phyloP scores from a whole-genome alignment of 2,329 filamentous ascomycete species.

The Neocatenulostroma microsporum region DNA sequence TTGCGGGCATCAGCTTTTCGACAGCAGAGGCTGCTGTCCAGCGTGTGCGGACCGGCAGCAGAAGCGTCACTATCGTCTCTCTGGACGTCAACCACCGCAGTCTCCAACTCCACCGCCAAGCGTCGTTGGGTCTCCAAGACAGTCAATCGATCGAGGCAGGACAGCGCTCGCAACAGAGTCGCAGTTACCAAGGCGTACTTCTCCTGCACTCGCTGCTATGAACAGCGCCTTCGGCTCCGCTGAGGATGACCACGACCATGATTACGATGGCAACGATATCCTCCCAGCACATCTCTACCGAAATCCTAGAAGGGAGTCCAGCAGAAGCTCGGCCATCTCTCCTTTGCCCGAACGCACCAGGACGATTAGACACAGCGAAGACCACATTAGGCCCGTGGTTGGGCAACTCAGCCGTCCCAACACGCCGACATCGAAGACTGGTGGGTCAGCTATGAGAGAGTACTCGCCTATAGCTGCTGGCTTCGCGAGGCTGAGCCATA shows the following conservation, averaged over 20 bases:
- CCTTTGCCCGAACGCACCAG: neutral
- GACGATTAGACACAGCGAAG: constrained; percentile 2
- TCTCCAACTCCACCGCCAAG: constrained; percentile 3
- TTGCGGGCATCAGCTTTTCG: constrained; percentile 6
- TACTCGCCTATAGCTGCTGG: constrained; percentile 13
- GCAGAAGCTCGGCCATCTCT: too few relatives aligned
- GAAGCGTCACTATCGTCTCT: neutral
- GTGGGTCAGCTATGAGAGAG: neutral
- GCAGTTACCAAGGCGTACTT: neutral
- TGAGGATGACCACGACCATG: neutral
- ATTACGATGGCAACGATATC: neutral
- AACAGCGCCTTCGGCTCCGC: constrained; percentile 1
- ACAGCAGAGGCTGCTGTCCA: constrained; percentile 6
- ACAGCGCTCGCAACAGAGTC: neutral
- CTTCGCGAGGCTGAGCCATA: constrained; percentile 8
- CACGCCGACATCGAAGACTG: neutral
- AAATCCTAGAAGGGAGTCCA: neutral
- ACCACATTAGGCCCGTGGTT: constrained; percentile 1
- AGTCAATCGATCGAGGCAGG: neutral
- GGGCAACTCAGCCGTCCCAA: neutral
- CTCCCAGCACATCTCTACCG: constrained; percentile 1
- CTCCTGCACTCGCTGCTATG: constrained; percentile 3
- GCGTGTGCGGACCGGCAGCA: constrained; percentile 4
- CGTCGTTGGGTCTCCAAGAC: neutral
- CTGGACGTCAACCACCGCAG: neutral